Evolutionary conservation across 1,284 basidiomycete species (phyloP).

Genomic region (Rhodotorula sp.): DNA sequence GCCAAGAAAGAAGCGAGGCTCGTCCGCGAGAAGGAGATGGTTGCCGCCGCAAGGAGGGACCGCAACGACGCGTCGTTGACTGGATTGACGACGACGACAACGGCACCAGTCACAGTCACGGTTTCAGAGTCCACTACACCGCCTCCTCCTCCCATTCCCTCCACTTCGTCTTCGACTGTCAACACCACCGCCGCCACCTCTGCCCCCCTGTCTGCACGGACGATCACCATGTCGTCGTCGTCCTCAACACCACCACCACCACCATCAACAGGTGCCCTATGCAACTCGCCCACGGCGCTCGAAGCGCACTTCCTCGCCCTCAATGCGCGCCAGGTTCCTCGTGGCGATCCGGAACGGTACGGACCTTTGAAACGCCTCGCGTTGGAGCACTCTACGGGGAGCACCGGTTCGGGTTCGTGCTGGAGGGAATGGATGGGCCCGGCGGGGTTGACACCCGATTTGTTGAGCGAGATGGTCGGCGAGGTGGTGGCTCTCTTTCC

Average conservation of each 20-base stretch:
- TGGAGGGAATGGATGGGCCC: constrained; percentile 57
- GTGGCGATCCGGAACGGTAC: constrained; percentile 4
- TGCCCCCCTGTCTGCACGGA: background rate
- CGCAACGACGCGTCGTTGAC: no score
- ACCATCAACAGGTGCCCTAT: background rate
- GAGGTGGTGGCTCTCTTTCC: constrained; percentile 51
- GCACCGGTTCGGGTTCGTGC: constrained; percentile 4
- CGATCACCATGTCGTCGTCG: background rate
- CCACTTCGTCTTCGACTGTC: background rate
- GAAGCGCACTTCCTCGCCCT: constrained; percentile 31
- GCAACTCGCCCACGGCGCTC: constrained; percentile 11
- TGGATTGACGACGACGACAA: no score
- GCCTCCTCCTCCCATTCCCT: background rate
- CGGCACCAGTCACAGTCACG: no score
- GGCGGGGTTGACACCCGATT: constrained; percentile 60
- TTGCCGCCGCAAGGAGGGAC: background rate
- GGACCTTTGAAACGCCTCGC: constrained; percentile 55
- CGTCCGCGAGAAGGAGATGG: background rate
- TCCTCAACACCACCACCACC: background rate
- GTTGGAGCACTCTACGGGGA: constrained; percentile 42
- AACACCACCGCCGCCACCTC: background rate
- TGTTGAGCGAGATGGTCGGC: constrained; percentile 59
- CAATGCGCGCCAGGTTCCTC: constrained; percentile 1
- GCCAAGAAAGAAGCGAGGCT: constrained; percentile 18
- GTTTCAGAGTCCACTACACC: background rate